These are phyloP conservation scores for Rhizoclosmatium globosum DNA, from an alignment of 192 early-diverging fungal species.

Conservation along the genomic window DNA sequence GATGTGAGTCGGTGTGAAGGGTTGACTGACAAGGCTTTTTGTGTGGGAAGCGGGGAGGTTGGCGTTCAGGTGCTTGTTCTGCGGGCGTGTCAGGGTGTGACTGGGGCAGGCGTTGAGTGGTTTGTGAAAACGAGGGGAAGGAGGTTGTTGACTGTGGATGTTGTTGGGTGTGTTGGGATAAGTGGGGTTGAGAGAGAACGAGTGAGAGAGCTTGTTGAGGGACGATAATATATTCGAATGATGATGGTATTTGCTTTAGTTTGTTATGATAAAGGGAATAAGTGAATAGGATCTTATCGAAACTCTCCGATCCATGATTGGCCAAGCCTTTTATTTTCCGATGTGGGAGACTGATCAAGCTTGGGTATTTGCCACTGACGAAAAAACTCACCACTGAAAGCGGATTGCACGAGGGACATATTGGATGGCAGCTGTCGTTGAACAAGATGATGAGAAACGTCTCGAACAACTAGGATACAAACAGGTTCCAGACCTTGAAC, in stretches of 20 bases:
- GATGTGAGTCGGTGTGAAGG: slow-evolving; percentile 37
- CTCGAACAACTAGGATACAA: slow-evolving; percentile 34
- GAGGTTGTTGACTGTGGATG: slow-evolving; percentile 34
- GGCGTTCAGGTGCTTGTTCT: slow-evolving; percentile 38
- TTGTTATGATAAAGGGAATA: no score
- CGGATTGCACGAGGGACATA: no score
- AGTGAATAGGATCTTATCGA: no score
- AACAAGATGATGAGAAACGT: slow-evolving; percentile 14
- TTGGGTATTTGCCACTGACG: no score
- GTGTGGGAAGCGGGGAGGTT: slow-evolving; percentile 2
- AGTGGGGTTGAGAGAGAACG: slow-evolving; percentile 17
- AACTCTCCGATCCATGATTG: no score
- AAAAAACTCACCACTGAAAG: no score
- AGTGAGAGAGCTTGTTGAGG: slow-evolving; percentile 34
- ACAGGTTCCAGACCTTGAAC: slow-evolving; percentile 29
- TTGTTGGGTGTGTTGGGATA: slow-evolving; percentile 29
- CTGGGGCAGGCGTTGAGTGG: slow-evolving; percentile 11
- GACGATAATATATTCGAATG: neutral
- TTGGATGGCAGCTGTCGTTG: no score
- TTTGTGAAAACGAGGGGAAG: neutral
- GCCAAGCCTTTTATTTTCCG: no score
- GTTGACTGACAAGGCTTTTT: slow-evolving; percentile 40
- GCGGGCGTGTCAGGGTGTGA: slow-evolving; percentile 19
- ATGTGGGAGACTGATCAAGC: no score
- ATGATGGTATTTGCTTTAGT: no score